These are phyloP conservation scores for Ceratobasidium sp. DNA, from an alignment of 1,284 basidiomycete species.

Conservation along the genomic window DNA sequence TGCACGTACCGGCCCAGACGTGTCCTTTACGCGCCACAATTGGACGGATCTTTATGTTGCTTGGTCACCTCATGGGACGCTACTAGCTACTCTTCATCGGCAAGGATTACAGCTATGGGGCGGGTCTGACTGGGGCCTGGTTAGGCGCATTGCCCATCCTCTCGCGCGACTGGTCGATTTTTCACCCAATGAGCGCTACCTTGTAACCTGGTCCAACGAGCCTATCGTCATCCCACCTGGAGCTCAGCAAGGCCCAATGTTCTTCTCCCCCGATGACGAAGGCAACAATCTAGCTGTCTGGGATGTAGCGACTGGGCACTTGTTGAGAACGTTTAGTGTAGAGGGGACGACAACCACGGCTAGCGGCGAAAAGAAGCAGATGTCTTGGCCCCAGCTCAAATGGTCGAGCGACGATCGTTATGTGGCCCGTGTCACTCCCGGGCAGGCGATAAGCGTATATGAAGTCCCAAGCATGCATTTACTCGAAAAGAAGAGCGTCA, in stretches of 20 bases:
- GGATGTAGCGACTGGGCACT: conserved; percentile 93
- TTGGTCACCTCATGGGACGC: conserved; percentile 97
- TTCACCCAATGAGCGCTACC: conserved; percentile 95
- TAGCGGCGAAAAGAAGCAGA: conserved; percentile 70
- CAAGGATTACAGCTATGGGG: conserved; percentile 98
- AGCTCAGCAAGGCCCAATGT: conserved; percentile 74
- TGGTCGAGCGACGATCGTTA: conserved; percentile 98
- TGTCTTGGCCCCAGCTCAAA: conserved; percentile 95
- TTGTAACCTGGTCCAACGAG: conserved; percentile 98
- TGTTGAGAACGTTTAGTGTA: conserved; percentile 84
- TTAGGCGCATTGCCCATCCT: conserved; percentile 93
- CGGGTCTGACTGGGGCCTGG: conserved; percentile 84
- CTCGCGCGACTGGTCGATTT: conserved; percentile 97
- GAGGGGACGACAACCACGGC: conserved; percentile 54
- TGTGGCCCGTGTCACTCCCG: conserved; percentile 87
- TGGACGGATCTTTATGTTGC: conserved; percentile 99
- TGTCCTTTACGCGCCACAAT: conserved; percentile 57
- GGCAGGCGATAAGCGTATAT: conserved; percentile 95
- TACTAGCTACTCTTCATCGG: conserved; percentile 90
- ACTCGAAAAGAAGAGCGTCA: conserved; percentile 96
- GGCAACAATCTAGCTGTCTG: conserved; percentile 97
- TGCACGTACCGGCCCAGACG: conserved; percentile 86
- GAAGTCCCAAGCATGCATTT: conserved; percentile 94
- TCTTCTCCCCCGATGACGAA: conserved; percentile 92
- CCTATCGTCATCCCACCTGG: conserved; percentile 77